Evolutionary conservation across 164 flowering plant species (phyloP), one percentile per base, ranked within the genome.

Genomic region (Cinnamomum chago): DNA sequence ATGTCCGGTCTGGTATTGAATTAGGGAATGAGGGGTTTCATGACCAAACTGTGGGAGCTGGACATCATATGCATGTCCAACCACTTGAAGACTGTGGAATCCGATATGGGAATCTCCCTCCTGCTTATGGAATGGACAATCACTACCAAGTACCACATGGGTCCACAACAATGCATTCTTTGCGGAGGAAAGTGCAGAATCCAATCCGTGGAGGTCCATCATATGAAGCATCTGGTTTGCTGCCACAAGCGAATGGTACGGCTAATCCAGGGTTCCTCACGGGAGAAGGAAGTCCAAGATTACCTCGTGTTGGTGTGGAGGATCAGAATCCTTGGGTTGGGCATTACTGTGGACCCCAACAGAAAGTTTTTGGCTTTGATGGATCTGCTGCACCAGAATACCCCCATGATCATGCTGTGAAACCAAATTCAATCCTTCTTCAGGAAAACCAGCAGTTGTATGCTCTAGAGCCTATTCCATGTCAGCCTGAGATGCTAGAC

Each of bases 181-280:
- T 85, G 6, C 85, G 93, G 93, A 86, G 89, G 80, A 90, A 90
- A 77, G 76, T 76, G 76, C 93, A 82, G 79, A 81, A 79, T 76
- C 88, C 90, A 20, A 22, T 84, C 60, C 89, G 78, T 69, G 87
- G 82, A 67, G 79, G 84, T 78, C 87, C 90, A 9, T 67, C 88
- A 73, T 85, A 85, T 82, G 98, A 94, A 76, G 76, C 84, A 58
- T 81, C 89, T 24, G 75, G 64, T 81, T 62, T 85, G 40, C 65
- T 81, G 40, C 89, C 82, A 66, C 89, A 79, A 69, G 74, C 77
- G 18, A 88, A 89, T 83, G 90, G 88, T 62, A 72, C 84, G 18
- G 74, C 75, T 50, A 86, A 77, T 76, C 77, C 85, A 14, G 90
- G 84, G 58, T 80, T 83, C 50, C 40, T 80, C 18, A 81, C 86